Evolutionary conservation across 768 basidiomycete species (phyloP).

Genomic region (Botryobasidium botryosum): DNA sequence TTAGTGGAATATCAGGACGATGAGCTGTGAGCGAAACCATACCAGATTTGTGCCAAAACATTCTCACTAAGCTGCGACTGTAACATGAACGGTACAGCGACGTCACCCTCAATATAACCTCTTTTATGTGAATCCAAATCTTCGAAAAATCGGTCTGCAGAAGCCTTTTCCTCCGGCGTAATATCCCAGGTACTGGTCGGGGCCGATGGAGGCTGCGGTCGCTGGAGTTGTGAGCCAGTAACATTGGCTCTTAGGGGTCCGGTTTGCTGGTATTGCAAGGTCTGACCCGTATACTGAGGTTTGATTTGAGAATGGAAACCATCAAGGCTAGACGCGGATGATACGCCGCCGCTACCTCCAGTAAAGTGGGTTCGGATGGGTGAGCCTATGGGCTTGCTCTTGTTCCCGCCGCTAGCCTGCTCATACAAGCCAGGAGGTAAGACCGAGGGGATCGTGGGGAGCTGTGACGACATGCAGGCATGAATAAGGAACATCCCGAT

Average conservation of each 20-base stretch:
- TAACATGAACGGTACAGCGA: constrained; percentile 91
- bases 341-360: background rate
- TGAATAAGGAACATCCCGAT: constrained; percentile 96
- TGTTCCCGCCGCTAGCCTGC: constrained; percentile 31
- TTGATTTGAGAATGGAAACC: constrained; percentile 23
- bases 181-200: constrained; percentile 54
- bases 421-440: constrained; percentile 80
- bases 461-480: constrained; percentile 65
- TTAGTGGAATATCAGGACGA: background rate
- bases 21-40: constrained; percentile 17
- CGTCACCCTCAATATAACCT: constrained; percentile 81
- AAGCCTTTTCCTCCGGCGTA: constrained; percentile 58
- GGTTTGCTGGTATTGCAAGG: background rate
- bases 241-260: constrained; percentile 16
- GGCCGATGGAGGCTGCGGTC: constrained; percentile 5
- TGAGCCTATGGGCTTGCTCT: constrained; percentile 1
- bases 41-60: constrained; percentile 85
- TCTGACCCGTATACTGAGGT: constrained; percentile 33
- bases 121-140: constrained; percentile 54
- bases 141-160: constrained; percentile 64
- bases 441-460: constrained; percentile 49
- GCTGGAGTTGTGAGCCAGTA: constrained; percentile 32
- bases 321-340: background rate
- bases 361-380: background rate
- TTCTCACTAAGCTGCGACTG: constrained; percentile 73